Conservation (phyloP, 2,329 filamentous ascomycete species). For the Zymoseptoria passerinii region DNA sequence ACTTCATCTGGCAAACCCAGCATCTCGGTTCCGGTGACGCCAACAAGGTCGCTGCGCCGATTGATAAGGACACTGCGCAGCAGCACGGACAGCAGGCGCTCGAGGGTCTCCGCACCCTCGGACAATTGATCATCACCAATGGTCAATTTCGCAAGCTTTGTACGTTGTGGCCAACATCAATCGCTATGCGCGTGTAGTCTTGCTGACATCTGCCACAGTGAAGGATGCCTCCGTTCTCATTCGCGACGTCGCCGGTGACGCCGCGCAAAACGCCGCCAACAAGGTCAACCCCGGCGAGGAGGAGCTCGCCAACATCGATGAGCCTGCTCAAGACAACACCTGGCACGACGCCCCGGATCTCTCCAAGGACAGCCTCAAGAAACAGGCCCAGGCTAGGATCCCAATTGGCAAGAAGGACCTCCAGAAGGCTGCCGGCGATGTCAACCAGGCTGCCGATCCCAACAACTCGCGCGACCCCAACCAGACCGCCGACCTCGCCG, state of each 20-base stretch:
- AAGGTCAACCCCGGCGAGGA: constrained; percentile 72
- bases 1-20: constrained; percentile 93
- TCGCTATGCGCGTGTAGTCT: not conserved
- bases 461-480: constrained; percentile 46
- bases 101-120: constrained; percentile 78
- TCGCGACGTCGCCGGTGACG: constrained; percentile 87
- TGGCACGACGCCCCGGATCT: constrained; percentile 42
- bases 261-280: constrained; percentile 67
- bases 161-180: constrained; percentile 39
- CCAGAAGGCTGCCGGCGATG: constrained; percentile 51
- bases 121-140: constrained; percentile 84
- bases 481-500: constrained; percentile 46
- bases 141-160: constrained; percentile 89
- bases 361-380: constrained; percentile 62
- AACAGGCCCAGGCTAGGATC: constrained; percentile 54
- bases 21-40: constrained; percentile 59
- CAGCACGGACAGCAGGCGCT: constrained; percentile 78
- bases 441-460: constrained; percentile 50
- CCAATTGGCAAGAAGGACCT: constrained; percentile 51
- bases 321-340: constrained; percentile 78
- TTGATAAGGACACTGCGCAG: constrained; percentile 68
- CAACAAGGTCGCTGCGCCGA: constrained; percentile 53
- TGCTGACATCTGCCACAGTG: constrained; percentile 37
- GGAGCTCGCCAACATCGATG: constrained; percentile 65
- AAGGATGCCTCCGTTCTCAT: constrained; percentile 72